Base-by-base conservation (phyloP, 2,329 filamentous ascomycete genomes). In the Ceratocystis colombiana region DNA sequence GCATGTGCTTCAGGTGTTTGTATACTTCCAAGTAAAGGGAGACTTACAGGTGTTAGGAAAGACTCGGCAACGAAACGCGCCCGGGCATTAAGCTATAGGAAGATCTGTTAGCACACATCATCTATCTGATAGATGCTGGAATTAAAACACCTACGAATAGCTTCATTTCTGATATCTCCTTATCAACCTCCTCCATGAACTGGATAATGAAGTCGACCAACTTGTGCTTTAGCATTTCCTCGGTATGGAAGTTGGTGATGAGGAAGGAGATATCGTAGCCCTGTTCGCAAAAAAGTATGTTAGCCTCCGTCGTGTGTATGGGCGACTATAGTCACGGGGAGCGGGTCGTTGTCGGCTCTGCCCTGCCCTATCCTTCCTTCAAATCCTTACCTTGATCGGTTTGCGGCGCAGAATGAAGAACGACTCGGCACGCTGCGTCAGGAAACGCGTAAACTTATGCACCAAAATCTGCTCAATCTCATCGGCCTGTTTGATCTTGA, bases 91-190 rank as follows among this genome's bases (percentile, higher is more conserved):
- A 99, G 80, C 93, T 96, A 73, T 15, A 64, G 10, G 45, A n/a
- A 53, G 3, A 41, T 20, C 5, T 41, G 53, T 57, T 57, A 57
- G 28, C 17, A 25, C 25, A 6, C 4, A 28, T 55, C 2, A 7
- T 25, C 66, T 25, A 28, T 12, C 1, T 8, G 37, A 41, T 22
- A 55, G 22, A 25, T 4, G 25, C 5, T 6, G 28, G 25, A 7
- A 12, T 33, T 6, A 22, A 17, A 33, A 20, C 55, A 80, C 90
- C 71, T 83, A 96, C 93, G 77, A 99, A 99, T 73, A 99, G 88
- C 83, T 99, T 99, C 94, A 99, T 97, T 79, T 99, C 95, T 2
- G 94, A 97, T 68, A 99, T 99, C 77, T 99, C 94, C 82, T 99
- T 99, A 77, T 99, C 95, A 3, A 99, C 95, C 76, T 99, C 94